These are phyloP conservation scores for Carex scoparia DNA, from an alignment of 176 grass and related monocot species.

Conservation along the genomic window DNA sequence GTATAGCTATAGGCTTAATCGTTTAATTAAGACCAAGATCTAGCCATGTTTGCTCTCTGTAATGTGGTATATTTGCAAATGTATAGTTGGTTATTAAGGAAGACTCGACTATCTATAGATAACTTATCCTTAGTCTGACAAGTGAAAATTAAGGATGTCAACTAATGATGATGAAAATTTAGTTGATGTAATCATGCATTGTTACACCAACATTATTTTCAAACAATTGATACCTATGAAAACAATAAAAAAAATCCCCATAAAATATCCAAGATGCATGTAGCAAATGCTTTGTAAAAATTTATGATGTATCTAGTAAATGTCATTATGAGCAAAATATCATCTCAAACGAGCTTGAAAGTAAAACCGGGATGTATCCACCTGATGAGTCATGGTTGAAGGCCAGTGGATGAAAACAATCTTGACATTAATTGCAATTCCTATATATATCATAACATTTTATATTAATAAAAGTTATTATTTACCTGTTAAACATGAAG, in stretches of 20 bases:
- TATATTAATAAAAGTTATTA: too few species aligned
- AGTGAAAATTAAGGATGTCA: neutral
- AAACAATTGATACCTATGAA: neutral
- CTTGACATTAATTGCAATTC: too few species aligned
- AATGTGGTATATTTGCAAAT: neutral
- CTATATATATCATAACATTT: too few species aligned
- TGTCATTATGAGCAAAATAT: neutral
- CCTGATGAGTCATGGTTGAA: too few species aligned
- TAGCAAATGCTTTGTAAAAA: neutral
- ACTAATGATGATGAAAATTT: neutral
- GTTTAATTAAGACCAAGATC: neutral
- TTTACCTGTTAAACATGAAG: neutral
- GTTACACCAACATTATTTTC: neutral
- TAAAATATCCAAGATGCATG: neutral
- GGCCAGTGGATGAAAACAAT: too few species aligned
- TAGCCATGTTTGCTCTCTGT: neutral
- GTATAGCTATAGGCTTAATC: too few species aligned
- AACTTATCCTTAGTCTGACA: neutral
- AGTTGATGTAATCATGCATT: too few species aligned
- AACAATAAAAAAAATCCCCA: neutral
- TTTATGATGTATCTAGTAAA: neutral
- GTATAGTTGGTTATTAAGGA: neutral
- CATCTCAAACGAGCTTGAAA: neutral
- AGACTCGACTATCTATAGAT: neutral
- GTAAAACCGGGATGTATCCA: too few species aligned